Percentiles rank a stretch among this genome's conserved stretches.
Evolutionary conservation across 352 stramenopile genomes (phyloP).

Genomic region (Globisporangium iwayamae): DNA sequence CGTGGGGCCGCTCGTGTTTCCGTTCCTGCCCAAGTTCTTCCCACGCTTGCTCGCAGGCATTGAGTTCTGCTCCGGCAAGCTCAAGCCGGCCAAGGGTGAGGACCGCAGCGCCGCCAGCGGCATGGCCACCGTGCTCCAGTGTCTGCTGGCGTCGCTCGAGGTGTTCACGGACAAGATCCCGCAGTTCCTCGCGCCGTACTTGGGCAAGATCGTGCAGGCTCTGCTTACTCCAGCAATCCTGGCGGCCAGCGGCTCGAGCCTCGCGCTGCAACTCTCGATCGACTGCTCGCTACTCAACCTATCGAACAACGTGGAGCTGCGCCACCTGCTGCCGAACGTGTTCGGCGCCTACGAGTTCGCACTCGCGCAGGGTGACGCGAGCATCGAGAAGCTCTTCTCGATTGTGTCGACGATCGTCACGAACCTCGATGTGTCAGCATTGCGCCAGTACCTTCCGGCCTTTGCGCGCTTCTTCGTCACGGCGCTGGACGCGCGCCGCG

Average conservation of each 20-base stretch:
- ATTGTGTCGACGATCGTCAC: conserved; percentile 66
- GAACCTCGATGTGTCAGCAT: conserved; percentile 36
- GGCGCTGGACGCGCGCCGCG: conserved; percentile 65
- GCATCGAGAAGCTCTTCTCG: conserved; percentile 64
- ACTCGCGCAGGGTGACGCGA: conserved; percentile 45
- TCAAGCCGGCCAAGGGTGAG: conserved; percentile 20
- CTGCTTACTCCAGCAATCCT: conserved; percentile 56
- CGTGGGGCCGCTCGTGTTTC: conserved; percentile 70
- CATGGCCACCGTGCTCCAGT: conserved; percentile 65
- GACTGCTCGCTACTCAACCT: conserved; percentile 67
- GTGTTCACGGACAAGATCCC: conserved; percentile 83
- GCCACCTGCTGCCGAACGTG: conserved; percentile 66
- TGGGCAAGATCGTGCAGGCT: conserved; percentile 55
- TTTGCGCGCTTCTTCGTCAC: conserved; percentile 85
- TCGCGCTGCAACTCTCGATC: conserved; percentile 47
- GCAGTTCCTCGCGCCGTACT: conserved; percentile 78
- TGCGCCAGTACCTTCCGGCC: conserved; percentile 66
- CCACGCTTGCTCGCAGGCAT: conserved; percentile 66
- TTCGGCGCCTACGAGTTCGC: conserved; percentile 70
- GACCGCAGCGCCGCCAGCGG: conserved; percentile 21
- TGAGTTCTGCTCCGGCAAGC: conserved; percentile 40
- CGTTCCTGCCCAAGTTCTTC: conserved; percentile 82
- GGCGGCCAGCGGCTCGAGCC: conserved; percentile 22
- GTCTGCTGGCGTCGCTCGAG: conserved; percentile 66
- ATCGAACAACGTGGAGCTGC: conserved; percentile 67